Percentiles rank a stretch among this genome's conserved stretches.
phyloP scores from a whole-genome alignment of 768 basidiomycete genomes.

The Mycena albidolilacea region DNA sequence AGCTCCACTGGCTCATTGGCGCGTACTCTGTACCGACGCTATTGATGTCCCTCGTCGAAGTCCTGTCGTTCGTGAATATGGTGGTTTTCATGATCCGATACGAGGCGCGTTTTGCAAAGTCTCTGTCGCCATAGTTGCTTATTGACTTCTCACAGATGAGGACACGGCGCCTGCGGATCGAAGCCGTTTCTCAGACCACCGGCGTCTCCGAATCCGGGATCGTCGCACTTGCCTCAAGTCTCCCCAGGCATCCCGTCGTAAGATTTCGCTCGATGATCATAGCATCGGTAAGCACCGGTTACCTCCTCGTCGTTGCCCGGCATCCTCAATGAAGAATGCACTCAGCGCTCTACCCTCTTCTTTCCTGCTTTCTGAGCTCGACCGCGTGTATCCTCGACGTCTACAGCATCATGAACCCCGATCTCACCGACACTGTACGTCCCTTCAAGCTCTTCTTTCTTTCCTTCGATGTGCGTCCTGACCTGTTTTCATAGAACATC shows the following conservation, averaged over 20 bases:
- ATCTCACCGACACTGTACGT: not conserved
- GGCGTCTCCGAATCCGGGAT: not conserved
- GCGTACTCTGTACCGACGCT: not conserved
- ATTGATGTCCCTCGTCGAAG: not conserved
- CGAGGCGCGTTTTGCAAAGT: not conserved
- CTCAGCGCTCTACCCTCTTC: conserved; percentile 6
- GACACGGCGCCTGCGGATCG: not conserved
- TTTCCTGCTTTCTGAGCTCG: conserved; percentile 8
- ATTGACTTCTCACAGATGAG: not conserved
- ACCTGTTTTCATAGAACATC: not conserved
- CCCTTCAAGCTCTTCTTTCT: not conserved
- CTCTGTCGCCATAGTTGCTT: too few relatives aligned
- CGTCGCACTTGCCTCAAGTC: not conserved
- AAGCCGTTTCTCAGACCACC: not conserved
- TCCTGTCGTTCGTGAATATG: not conserved
- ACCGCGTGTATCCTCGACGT: not conserved
- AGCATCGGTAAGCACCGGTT: not conserved
- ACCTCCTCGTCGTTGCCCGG: not conserved
- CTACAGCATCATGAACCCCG: not conserved
- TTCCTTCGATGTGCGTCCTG: not conserved
- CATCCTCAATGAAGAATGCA: too few relatives aligned
- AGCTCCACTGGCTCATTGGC: not conserved
- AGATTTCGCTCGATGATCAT: not conserved
- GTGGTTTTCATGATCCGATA: not conserved
- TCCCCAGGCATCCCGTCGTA: conserved; percentile 1